Percentiles rank a stretch among this genome's conserved stretches.
Evolutionary conservation across 176 grass and related monocot genomes (phyloP).

Genomic region (Ampelocalamus luodianensis): DNA sequence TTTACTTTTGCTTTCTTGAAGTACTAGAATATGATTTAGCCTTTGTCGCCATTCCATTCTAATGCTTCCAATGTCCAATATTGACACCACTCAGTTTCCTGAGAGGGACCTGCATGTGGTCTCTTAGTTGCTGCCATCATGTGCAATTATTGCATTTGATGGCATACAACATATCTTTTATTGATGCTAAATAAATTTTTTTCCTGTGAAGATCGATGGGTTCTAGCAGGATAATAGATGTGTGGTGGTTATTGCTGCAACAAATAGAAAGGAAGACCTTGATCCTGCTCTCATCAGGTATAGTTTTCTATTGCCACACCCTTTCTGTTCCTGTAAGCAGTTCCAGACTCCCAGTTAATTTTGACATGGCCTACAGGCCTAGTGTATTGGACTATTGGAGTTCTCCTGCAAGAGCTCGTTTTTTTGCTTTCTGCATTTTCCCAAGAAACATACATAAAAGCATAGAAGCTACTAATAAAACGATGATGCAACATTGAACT

Average conservation of each 20-base stretch:
- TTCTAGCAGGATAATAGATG: slow-evolving; percentile 92
- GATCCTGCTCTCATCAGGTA: slow-evolving; percentile 97
- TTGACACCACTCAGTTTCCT: slow-evolving; percentile 31
- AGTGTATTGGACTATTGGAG: slow-evolving; percentile 14
- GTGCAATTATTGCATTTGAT: slow-evolving; percentile 13
- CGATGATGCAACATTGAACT: slow-evolving; percentile 32
- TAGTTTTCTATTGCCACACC: slow-evolving; percentile 3
- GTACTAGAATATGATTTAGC: not conserved
- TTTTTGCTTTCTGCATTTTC: slow-evolving; percentile 14
- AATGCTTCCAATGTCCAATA: not conserved
- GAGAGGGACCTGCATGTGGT: not conserved
- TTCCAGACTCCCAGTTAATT: slow-evolving; percentile 24
- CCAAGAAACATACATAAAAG: not conserved
- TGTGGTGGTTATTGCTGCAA: slow-evolving; percentile 93
- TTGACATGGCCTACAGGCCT: not conserved
- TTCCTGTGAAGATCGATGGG: slow-evolving; percentile 84
- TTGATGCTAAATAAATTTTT: slow-evolving; percentile 16
- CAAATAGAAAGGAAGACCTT: slow-evolving; percentile 97
- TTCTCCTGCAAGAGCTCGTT: slow-evolving; percentile 6
- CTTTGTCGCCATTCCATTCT: not conserved
- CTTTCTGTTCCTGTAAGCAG: slow-evolving; percentile 33
- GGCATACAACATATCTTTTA: not conserved
- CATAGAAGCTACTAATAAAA: not conserved
- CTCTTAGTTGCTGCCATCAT: slow-evolving; percentile 12
- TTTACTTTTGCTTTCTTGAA: slow-evolving; percentile 18